Conservation (phyloP, 1,139 yeast genomes). For the Lodderomyces elongisporus region DNA sequence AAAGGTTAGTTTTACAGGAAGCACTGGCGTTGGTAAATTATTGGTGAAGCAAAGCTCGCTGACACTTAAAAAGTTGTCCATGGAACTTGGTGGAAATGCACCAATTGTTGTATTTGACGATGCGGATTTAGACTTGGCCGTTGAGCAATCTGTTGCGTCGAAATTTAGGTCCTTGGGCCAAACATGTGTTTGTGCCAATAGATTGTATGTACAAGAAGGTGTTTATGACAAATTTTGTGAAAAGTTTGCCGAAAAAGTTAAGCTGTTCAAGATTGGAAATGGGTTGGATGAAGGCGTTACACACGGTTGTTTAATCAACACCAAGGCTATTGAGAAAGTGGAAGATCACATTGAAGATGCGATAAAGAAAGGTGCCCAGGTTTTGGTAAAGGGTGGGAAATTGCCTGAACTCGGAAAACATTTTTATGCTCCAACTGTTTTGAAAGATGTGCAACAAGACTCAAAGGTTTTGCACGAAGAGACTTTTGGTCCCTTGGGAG, state of each 20-base stretch:
- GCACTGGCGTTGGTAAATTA: constrained; percentile 51
- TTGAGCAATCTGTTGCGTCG: constrained; percentile 48
- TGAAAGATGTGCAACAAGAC: constrained; percentile 35
- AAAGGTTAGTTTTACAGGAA: constrained; percentile 56
- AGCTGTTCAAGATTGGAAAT: constrained; percentile 35
- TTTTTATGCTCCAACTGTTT: constrained; percentile 38
- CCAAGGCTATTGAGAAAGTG: constrained; percentile 35
- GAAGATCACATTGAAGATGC: constrained; percentile 40
- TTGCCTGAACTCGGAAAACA: constrained; percentile 36
- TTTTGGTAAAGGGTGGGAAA: constrained; percentile 37
- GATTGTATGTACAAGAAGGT: constrained; percentile 68
- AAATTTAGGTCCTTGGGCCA: constrained; percentile 76
- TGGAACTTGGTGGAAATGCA: constrained; percentile 53
- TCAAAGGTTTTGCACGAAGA: constrained; percentile 40
- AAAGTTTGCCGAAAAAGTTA: constrained; percentile 30
- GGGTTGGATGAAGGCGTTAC: constrained; percentile 41
- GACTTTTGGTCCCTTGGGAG: constrained; percentile 46
- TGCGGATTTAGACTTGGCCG: constrained; percentile 45
- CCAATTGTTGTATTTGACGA: constrained; percentile 47
- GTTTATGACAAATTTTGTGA: constrained; percentile 56
- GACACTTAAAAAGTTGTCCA: constrained; percentile 44
- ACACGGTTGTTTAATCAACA: constrained; percentile 43
- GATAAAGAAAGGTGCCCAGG: constrained; percentile 35
- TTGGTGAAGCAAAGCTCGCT: constrained; percentile 44
- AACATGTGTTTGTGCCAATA: constrained; percentile 84